Base-by-base conservation (phyloP, 495 filamentous ascomycete species). In the Podospora pseudoanserina region DNA sequence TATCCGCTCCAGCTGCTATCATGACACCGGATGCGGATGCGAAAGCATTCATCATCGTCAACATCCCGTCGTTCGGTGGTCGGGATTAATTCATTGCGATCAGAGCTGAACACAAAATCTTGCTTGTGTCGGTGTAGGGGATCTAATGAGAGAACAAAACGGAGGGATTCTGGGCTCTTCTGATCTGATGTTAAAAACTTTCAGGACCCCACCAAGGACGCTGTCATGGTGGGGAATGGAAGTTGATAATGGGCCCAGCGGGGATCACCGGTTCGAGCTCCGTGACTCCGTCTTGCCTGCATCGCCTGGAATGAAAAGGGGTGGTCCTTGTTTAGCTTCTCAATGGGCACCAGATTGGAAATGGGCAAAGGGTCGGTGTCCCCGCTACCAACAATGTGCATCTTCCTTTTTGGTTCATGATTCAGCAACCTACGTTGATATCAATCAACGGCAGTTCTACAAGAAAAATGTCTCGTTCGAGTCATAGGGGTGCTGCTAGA, bases 231-330 rank as follows among this genome's bases (percentile, higher is more conserved):
- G 66, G 67, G 28, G 62, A 32, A 57, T 19, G 32, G 66, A 62
- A 49, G 62, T 55, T 19, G 32, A 49, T 44, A 61, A 56, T 27
- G 62, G 62, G 20, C 6, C 13, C 26, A 28, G 44, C 62, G 60
- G 61, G 66, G 11, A 53, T 58, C 44, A 54, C 49, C 66, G 66
- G 65, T 58, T 58, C 23, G 55, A 58, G 7, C 9, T 58, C 55
- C 55, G 55, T 58, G 55, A 49, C 39, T 49, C 39, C 39, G 18
- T 49, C 39, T 49, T 32, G 30, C 30, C 9, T 49, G 39, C 39
- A 49, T 49, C 39, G 39, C 39, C 39, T 49, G 39, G 39, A 49
- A 49, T 11, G 39, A 49, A 49, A 49, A 49, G 39, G 39, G 39
- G 2, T 49, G 39, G 39, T 49, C 39, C 39, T 16, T 49, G 39